Conservation (phyloP, 179 eudicot species). For the Beta macrorhiza region DNA sequence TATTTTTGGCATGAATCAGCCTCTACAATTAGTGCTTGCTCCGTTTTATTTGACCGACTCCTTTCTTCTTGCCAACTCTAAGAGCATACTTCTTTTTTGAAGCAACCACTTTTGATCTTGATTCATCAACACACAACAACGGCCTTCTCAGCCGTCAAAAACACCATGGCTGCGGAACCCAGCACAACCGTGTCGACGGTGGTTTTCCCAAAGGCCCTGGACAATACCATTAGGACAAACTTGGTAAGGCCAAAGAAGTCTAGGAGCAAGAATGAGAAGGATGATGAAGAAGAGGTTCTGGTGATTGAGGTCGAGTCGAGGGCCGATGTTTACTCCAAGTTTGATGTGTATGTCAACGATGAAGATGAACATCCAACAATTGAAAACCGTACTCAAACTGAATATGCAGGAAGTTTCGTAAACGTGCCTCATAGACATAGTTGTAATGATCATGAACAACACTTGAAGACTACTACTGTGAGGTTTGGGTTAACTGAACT, state of each 20-base stretch:
- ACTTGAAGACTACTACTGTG: conserved; percentile 36
- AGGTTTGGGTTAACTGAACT: conserved; percentile 61
- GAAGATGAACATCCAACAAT: conserved; percentile 49
- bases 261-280: conserved; percentile 57
- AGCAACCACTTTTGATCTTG: no score
- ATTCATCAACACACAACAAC: no score
- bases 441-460: conserved; percentile 27
- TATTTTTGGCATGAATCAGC: no score
- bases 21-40: no score
- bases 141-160: conserved; percentile 28
- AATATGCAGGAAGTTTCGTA: conserved; percentile 83
- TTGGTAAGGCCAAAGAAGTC: conserved; percentile 65
- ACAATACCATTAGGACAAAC: conserved; percentile 32
- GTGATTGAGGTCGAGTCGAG: conserved; percentile 55
- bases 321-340: conserved; percentile 47
- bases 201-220: conserved; percentile 46
- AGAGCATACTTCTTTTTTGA: no score
- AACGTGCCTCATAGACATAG: conserved; percentile 61
- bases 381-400: conserved; percentile 38
- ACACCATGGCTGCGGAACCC: conserved; percentile 23
- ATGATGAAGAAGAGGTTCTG: conserved; percentile 60
- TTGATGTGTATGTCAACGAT: conserved; percentile 73
- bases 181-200: conserved; percentile 26
- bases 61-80: no score
- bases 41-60: no score